phyloP scores from a whole-genome alignment of 345 rosid species.

The Physaria fendleri region DNA sequence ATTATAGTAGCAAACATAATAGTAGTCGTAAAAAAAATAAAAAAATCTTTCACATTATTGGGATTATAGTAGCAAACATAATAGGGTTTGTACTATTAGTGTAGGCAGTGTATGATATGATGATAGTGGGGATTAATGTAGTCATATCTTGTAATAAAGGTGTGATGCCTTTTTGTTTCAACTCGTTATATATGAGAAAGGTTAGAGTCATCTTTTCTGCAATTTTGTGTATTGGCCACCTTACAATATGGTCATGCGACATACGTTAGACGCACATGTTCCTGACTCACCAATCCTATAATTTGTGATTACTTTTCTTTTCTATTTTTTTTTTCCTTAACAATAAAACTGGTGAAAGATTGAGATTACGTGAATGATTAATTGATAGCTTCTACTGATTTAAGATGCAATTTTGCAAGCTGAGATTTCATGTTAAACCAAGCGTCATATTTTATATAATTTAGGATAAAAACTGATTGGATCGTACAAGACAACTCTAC shows the following conservation, averaged over 20 bases:
- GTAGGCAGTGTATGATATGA: slow-evolving; percentile 9
- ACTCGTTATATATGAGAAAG: neutral
- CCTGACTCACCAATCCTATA: neutral
- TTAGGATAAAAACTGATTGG: neutral
- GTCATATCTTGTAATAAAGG: slow-evolving; percentile 21
- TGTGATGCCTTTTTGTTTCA: slow-evolving; percentile 8
- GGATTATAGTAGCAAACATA: neutral
- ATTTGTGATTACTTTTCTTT: neutral
- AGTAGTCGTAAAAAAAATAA: too few relatives aligned
- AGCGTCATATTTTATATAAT: neutral
- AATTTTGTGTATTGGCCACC: slow-evolving; percentile 13
- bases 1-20: neutral
- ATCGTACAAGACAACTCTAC: neutral
- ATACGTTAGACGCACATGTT: slow-evolving; percentile 10
- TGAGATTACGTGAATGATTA: neutral
- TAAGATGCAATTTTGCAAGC: neutral
- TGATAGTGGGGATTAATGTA: slow-evolving; percentile 14
- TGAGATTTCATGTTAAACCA: neutral
- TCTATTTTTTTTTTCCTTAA: neutral
- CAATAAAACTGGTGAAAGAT: neutral
- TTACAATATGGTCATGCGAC: slow-evolving; percentile 4
- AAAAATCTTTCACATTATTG: neutral
- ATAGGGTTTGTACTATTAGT: neutral
- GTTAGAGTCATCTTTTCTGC: slow-evolving; percentile 14
- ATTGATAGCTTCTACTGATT: neutral